Evolutionary conservation across 1,139 yeast species (phyloP), one percentile per base, ranked within the genome.

Genomic region (Pichia sp.): DNA sequence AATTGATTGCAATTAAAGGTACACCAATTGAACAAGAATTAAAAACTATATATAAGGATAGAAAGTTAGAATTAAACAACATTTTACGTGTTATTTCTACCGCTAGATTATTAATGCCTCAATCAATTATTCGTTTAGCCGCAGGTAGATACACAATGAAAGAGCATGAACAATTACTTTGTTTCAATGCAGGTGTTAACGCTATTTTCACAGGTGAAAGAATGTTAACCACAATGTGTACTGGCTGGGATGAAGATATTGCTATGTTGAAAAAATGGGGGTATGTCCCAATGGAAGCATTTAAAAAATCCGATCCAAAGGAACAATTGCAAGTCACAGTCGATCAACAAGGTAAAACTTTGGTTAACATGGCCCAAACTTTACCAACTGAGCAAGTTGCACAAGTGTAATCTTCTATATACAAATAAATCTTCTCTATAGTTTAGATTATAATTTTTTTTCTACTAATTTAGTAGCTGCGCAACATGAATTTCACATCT

Each of bases 111-210:
- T 63, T 80, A 29, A 83, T 83, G 88, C 93, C 93, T 0, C 63
- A 66, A 33, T 67, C 85, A 1, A 81, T 82, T 36, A 76, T 83
- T 47, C 69, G 93, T 48, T 65, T 83, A 44, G 89, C 91, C 4
- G 93, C 93, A 9, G 93, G 93, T 0, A 68, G 93, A 45, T 81
- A 81, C 55, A 80, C 88, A 24, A 82, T 83, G 89, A 79, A 78
- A 51, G 91, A 83, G 50, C 66, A 74, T 46, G 89, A 83, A 52
- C 93, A 83, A 55, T 74, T 80, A 43, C 60, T 83, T 55, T 80
- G 89, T 51, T 83, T 83, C 59, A 70, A 80, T 78, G 77, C 83
- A 34, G 93, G 93, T 11, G 79, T 82, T 46, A 83, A 83, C 61
- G 89, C 91, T 14, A 79, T 83, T 38, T 83, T 83, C 59, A 83